Evolutionary conservation across 1,284 basidiomycete species (phyloP).

Genomic region (Naganishia cerealis): DNA sequence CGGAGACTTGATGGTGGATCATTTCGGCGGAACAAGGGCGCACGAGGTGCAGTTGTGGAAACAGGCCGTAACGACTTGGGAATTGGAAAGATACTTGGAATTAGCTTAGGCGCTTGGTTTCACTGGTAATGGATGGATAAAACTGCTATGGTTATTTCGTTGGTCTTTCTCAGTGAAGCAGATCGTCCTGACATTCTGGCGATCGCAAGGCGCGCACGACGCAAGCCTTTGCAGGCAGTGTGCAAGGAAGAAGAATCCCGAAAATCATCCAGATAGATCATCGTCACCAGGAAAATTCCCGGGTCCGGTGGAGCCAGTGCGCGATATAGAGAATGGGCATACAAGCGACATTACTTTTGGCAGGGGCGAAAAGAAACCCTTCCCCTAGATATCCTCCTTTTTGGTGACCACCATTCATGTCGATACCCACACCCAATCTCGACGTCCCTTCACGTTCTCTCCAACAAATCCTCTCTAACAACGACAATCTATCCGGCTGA

Average conservation of each 20-base stretch:
- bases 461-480: neutral
- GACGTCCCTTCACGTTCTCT: neutral
- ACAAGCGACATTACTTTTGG: constrained; percentile 3
- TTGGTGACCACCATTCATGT: constrained; percentile 2
- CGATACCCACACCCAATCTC: neutral
- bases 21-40: constrained; percentile 85
- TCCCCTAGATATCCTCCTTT: neutral
- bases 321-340: constrained; percentile 10
- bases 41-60: constrained; percentile 85
- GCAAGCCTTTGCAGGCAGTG: neutral
- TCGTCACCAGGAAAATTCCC: constrained; percentile 1
- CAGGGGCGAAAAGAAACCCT: constrained; percentile 17
- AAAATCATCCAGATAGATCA: constrained; percentile 28
- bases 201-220: too few relatives aligned
- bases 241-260: neutral
- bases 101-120: constrained; percentile 22
- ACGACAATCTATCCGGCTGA: neutral
- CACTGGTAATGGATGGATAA: neutral
- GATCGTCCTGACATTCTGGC: too few relatives aligned
- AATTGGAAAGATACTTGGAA: constrained; percentile 49
- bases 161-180: too few relatives aligned
- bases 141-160: neutral
- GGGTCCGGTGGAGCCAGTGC: neutral
- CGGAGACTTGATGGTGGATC: constrained; percentile 86
- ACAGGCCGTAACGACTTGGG: constrained; percentile 88